Conservation (phyloP, 176 grass and related monocot species). For the Phyllostachys edulis region DNA sequence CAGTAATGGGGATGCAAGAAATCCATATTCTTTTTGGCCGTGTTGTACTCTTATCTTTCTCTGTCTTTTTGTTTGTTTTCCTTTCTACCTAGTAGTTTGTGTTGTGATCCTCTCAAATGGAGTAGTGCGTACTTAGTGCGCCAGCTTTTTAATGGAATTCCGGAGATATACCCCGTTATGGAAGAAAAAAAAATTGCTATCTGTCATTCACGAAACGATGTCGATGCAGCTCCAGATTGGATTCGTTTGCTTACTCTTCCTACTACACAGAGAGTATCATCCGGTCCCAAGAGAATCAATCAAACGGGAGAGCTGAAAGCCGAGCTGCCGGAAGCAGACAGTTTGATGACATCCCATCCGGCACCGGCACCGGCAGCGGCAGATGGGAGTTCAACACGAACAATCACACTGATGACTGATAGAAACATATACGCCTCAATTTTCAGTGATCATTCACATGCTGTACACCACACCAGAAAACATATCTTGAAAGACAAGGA, state of each 20-base stretch:
- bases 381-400: background rate
- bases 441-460: background rate
- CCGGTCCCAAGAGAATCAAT: background rate
- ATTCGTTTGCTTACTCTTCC: background rate
- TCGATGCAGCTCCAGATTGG: background rate
- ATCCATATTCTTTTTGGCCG: no score
- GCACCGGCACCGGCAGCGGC: background rate
- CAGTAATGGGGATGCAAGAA: no score
- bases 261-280: background rate
- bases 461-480: background rate
- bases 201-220: background rate
- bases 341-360: background rate
- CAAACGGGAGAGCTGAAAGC: background rate
- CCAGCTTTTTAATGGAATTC: no score
- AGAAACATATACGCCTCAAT: background rate
- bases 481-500: background rate
- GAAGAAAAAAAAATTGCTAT: no score
- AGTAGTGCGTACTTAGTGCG: no score
- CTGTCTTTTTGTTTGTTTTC: no score
- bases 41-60: no score
- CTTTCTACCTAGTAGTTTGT: no score
- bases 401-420: background rate
- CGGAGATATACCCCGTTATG: no score
- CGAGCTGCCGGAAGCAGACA: background rate
- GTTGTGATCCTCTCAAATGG: no score